A percentile compares a stretch with the other conserved stretches of the same genome.
Conservation (phyloP, 768 basidiomycete species). For the Plicaturopsis crispa region DNA sequence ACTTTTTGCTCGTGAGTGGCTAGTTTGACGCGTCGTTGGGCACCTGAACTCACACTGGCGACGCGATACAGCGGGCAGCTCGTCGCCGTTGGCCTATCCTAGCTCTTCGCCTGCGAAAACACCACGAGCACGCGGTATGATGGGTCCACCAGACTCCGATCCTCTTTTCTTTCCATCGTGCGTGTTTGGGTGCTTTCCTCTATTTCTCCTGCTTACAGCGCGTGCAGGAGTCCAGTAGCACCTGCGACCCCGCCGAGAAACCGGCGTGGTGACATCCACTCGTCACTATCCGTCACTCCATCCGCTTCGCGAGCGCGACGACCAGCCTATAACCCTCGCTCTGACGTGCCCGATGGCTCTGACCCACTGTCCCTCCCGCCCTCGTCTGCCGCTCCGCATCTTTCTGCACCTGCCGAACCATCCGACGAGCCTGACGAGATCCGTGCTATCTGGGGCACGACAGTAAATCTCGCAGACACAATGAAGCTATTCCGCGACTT, state of each 20-base stretch:
- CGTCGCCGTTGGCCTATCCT: conserved; percentile 58
- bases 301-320: conserved; percentile 32
- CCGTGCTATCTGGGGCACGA: conserved; percentile 96
- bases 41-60: no score
- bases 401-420: conserved; percentile 54
- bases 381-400: conserved; percentile 42
- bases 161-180: conserved; percentile 69
- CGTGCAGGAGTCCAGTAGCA: conserved; percentile 40
- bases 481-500: conserved; percentile 90
- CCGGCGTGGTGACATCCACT: conserved; percentile 87
- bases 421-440: conserved; percentile 79
- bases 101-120: conserved; percentile 54
- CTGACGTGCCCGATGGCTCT: conserved; percentile 46
- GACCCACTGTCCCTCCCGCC: conserved; percentile 48
- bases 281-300: conserved; percentile 58
- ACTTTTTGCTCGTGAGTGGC: conserved; percentile 41
- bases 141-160: conserved; percentile 42
- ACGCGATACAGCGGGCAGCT: conserved; percentile 41
- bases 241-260: conserved; percentile 60
- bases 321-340: conserved; percentile 19
- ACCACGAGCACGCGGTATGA: conserved; percentile 29
- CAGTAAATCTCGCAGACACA: conserved; percentile 83
- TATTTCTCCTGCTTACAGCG: background rate
- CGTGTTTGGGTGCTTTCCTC: conserved; percentile 13
- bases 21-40: no score